Percentiles rank a stretch among this genome's conserved stretches.
phyloP scores from a whole-genome alignment of 106 monocot species.

The Vanilla planifolia region DNA sequence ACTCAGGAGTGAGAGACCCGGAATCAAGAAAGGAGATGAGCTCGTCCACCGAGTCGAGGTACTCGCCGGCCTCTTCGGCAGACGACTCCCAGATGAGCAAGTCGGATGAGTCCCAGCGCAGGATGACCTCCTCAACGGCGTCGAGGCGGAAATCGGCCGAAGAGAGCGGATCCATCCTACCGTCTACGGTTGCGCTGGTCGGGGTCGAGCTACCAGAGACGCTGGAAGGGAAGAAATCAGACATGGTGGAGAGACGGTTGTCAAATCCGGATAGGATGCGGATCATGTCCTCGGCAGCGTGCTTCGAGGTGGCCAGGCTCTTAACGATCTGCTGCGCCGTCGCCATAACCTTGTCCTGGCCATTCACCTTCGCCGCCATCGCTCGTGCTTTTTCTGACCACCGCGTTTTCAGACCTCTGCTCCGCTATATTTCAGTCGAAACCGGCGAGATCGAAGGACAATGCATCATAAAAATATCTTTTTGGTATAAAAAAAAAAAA shows the following conservation, averaged over 20 bases:
- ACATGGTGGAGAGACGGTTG: conserved; percentile 59
- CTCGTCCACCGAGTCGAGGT: conserved; percentile 58
- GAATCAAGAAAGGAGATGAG: conserved; percentile 21
- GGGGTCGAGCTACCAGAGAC: not conserved
- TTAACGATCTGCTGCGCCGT: conserved; percentile 76
- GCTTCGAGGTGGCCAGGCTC: conserved; percentile 63
- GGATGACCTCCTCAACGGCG: conserved; percentile 41
- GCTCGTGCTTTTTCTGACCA: not conserved
- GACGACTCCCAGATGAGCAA: conserved; percentile 34
- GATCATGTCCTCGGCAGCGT: conserved; percentile 78
- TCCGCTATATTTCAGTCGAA: too few species aligned
- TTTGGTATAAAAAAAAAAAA: too few species aligned
- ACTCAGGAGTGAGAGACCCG: not conserved
- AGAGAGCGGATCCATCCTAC: conserved; percentile 4
- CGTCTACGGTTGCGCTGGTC: not conserved
- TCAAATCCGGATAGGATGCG: conserved; percentile 76
- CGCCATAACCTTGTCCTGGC: conserved; percentile 63
- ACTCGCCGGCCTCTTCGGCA: conserved; percentile 31
- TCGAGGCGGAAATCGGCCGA: conserved; percentile 17
- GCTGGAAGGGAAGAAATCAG: conserved; percentile 18
- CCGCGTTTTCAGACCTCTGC: not conserved
- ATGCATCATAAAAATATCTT: too few species aligned
- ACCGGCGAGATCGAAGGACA: too few species aligned
- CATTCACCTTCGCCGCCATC: conserved; percentile 20
- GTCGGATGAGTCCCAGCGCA: conserved; percentile 45